A percentile compares a stretch with the other conserved stretches of the same genome.
Conservation (phyloP, 2,329 filamentous ascomycete species). For the Fusarium sp. region DNA sequence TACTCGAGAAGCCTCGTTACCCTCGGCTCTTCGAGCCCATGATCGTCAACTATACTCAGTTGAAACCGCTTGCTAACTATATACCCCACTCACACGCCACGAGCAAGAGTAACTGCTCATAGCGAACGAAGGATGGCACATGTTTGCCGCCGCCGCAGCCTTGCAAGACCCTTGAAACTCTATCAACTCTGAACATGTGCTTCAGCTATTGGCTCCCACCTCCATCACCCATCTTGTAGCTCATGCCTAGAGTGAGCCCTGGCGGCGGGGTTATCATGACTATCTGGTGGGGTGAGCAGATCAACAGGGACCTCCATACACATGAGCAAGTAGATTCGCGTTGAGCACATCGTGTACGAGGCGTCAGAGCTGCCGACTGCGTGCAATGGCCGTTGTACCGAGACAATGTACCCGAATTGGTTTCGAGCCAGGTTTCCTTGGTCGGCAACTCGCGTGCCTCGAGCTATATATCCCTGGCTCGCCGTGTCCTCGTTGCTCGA, state of each 20-base stretch:
- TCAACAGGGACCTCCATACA: slow-evolving; percentile 26
- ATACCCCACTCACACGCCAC: slow-evolving; percentile 36
- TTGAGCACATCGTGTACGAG: slow-evolving; percentile 27
- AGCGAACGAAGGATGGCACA: slow-evolving; percentile 42
- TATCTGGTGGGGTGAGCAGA: slow-evolving; percentile 38
- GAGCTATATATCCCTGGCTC: slow-evolving; percentile 37
- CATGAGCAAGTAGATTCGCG: slow-evolving; percentile 27
- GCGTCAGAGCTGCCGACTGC: slow-evolving; percentile 19
- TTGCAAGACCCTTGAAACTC: slow-evolving; percentile 38
- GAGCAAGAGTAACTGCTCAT: slow-evolving; percentile 25
- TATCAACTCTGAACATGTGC: slow-evolving; percentile 50
- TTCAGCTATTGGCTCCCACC: slow-evolving; percentile 53
- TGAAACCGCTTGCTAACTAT: not conserved
- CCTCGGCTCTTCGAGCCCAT: slow-evolving; percentile 3
- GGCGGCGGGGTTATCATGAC: slow-evolving; percentile 39
- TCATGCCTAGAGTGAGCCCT: slow-evolving; percentile 19
- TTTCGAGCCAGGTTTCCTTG: not conserved
- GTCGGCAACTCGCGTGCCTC: slow-evolving; percentile 8
- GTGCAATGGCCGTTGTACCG: slow-evolving; percentile 11
- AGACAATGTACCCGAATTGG: slow-evolving; percentile 15
- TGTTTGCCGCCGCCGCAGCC: slow-evolving; percentile 36
- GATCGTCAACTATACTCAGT: slow-evolving; percentile 20
- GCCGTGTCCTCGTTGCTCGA: slow-evolving; percentile 19
- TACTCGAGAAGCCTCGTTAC: not conserved
- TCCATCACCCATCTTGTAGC: slow-evolving; percentile 11